Percentiles rank a stretch among this genome's conserved stretches.
phyloP scores from a whole-genome alignment of 768 basidiomycete genomes.

The Ephemerocybe angulata region DNA sequence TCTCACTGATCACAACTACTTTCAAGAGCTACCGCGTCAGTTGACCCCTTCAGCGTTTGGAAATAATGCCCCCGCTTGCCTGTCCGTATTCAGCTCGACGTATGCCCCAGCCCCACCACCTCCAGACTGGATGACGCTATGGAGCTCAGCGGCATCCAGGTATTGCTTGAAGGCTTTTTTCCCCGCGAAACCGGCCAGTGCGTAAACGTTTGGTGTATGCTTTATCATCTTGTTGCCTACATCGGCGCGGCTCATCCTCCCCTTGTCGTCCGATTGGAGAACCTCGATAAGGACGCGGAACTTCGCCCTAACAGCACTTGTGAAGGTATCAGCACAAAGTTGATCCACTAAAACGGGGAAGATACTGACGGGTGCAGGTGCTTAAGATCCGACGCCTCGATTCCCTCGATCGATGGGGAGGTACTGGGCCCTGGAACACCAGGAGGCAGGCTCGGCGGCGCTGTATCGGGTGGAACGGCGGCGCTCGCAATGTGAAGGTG shows the following conservation, averaged over 20 bases:
- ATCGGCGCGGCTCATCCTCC: background rate
- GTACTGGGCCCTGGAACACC: too few relatives aligned
- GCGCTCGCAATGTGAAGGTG: background rate
- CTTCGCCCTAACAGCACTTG: background rate
- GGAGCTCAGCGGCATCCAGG: slow-evolving; percentile 24
- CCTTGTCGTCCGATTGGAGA: background rate
- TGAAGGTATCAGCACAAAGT: too few relatives aligned
- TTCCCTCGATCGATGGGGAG: too few relatives aligned
- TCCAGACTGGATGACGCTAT: slow-evolving; percentile 17
- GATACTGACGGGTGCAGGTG: background rate
- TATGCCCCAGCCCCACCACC: slow-evolving; percentile 10
- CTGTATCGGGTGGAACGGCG: background rate
- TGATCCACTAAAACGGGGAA: background rate
- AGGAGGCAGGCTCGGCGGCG: too few relatives aligned
- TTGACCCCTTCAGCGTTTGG: background rate
- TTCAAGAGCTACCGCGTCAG: too few relatives aligned
- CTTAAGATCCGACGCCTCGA: too few relatives aligned
- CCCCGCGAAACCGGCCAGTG: slow-evolving; percentile 23
- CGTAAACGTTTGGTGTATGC: slow-evolving; percentile 19
- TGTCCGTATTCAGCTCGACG: slow-evolving; percentile 3
- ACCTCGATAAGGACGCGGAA: slow-evolving; percentile 5
- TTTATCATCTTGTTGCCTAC: slow-evolving; percentile 5
- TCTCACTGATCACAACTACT: too few relatives aligned
- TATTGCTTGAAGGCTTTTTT: slow-evolving; percentile 29
- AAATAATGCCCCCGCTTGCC: background rate